A percentile compares a stretch with the other conserved stretches of the same genome.
Evolutionary conservation across 2,329 filamentous ascomycete species (phyloP).

Genomic region (Trichoderma brevicompactum): DNA sequence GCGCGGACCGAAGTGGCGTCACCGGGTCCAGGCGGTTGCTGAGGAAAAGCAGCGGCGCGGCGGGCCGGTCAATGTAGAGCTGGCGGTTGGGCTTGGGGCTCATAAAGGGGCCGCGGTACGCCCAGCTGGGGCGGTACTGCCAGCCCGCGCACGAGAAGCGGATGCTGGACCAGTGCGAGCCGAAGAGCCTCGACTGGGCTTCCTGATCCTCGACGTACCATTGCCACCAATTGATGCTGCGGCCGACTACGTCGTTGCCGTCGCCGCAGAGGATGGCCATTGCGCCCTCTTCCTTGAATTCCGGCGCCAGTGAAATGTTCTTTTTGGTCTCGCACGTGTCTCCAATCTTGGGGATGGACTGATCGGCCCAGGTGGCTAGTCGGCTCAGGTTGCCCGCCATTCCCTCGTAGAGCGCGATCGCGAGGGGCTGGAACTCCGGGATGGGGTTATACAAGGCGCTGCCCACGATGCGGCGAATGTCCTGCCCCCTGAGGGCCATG

Average conservation of each 20-base stretch:
- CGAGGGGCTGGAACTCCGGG: conserved; percentile 23
- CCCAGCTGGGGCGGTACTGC: conserved; percentile 43
- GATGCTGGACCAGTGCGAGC: conserved; percentile 40
- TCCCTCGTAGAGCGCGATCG: conserved; percentile 28
- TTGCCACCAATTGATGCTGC: conserved; percentile 33
- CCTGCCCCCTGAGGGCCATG: conserved; percentile 39
- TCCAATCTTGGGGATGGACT: conserved; percentile 28
- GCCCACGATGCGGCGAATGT: conserved; percentile 39
- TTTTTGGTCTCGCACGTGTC: conserved; percentile 32
- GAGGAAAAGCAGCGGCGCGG: conserved; percentile 49
- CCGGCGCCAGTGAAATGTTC: conserved; percentile 26
- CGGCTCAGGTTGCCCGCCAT: conserved; percentile 31
- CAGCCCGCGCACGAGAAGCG: conserved; percentile 47
- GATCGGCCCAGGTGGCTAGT: neutral
- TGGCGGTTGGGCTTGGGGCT: conserved; percentile 34
- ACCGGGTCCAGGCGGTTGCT: conserved; percentile 50
- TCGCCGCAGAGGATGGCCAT: conserved; percentile 42
- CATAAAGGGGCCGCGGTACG: conserved; percentile 42
- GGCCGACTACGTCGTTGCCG: conserved; percentile 33
- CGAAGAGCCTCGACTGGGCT: conserved; percentile 39
- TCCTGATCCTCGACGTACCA: conserved; percentile 37
- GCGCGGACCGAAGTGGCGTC: conserved; percentile 43
- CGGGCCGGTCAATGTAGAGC: conserved; percentile 39
- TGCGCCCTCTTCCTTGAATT: neutral
- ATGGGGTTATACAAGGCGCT: conserved; percentile 40